These are phyloP conservation scores for Verbena officinalis DNA, from an alignment of 257 asterid genomes.

Conservation along the genomic window DNA sequence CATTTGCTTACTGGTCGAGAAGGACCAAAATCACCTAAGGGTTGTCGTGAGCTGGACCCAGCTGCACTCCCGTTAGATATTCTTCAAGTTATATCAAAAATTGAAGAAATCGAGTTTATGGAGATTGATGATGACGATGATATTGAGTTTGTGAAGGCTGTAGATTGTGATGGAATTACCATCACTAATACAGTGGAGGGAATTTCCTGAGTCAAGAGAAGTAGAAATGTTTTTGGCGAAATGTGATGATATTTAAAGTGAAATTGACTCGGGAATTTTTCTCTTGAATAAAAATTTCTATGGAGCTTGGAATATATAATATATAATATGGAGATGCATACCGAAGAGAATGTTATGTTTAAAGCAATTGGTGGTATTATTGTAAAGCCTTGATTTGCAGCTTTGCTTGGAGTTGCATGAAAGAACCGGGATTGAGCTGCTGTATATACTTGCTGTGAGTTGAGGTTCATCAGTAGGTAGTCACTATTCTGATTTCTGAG, in stretches of 20 bases:
- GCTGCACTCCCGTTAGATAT: conserved; percentile 60
- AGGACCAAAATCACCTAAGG: conserved; percentile 45
- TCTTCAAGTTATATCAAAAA: conserved; percentile 50
- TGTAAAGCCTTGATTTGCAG: neutral
- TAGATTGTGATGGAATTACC: conserved; percentile 31
- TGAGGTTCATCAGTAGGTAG: conserved; percentile 24
- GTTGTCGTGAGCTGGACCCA: conserved; percentile 68
- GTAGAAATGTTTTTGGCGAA: conserved; percentile 9
- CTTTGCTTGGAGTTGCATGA: conserved; percentile 6
- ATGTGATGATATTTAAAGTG: neutral
- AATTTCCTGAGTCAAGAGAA: conserved; percentile 34
- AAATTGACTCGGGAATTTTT: conserved; percentile 6
- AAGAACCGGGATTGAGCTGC: conserved; percentile 18
- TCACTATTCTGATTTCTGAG: conserved; percentile 17
- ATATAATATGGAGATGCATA: conserved; percentile 15
- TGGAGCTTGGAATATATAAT: neutral
- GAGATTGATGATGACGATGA: conserved; percentile 41
- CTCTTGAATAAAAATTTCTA: conserved; percentile 8
- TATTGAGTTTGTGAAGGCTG: conserved; percentile 34
- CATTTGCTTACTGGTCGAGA: conserved; percentile 52
- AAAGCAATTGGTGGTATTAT: neutral
- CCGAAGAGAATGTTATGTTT: conserved; percentile 23
- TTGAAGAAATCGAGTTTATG: conserved; percentile 39
- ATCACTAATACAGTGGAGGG: conserved; percentile 29
- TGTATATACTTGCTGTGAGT: conserved; percentile 33